A percentile compares a stretch with the other conserved stretches of the same genome.
phyloP scores from a whole-genome alignment of 2,329 filamentous ascomycete species.

The Stemphylium vesicarium region DNA sequence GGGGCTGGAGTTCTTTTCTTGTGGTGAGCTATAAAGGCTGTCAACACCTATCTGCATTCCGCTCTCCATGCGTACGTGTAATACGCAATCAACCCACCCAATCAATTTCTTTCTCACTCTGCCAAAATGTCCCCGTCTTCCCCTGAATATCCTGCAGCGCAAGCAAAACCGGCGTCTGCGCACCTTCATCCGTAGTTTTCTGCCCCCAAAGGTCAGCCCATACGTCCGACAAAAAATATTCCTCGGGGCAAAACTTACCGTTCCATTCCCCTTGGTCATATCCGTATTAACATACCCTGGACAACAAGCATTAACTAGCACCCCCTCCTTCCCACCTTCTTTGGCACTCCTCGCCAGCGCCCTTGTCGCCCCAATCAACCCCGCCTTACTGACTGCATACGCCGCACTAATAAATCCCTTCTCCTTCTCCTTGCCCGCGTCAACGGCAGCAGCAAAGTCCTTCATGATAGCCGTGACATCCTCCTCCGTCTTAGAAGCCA shows the following conservation, averaged over 20 bases:
- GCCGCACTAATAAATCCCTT: constrained; percentile 58
- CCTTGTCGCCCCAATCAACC: constrained; percentile 52
- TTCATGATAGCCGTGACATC: constrained; percentile 59
- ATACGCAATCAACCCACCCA: constrained; percentile 26
- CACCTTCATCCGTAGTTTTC: constrained; percentile 54
- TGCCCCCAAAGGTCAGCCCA: too few relatives aligned
- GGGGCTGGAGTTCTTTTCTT: too few relatives aligned
- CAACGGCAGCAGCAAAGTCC: constrained; percentile 56
- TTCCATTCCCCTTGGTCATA: constrained; percentile 50
- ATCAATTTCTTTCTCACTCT: constrained; percentile 43
- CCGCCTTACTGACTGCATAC: constrained; percentile 58
- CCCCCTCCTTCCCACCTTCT: constrained; percentile 37
- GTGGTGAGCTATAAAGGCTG: too few relatives aligned
- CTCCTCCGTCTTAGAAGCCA: constrained; percentile 46
- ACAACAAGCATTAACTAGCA: constrained; percentile 52
- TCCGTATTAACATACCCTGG: constrained; percentile 57
- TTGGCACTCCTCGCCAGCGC: constrained; percentile 46
- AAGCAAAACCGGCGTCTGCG: constrained; percentile 53
- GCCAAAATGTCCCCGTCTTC: constrained; percentile 50
- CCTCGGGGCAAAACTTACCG: neutral
- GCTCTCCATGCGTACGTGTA: too few relatives aligned
- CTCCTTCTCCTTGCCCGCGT: constrained; percentile 54
- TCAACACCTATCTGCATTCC: too few relatives aligned
- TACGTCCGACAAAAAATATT: too few relatives aligned
- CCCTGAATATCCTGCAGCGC: constrained; percentile 51